phyloP scores from a whole-genome alignment of 1,284 basidiomycete species.

The Stereum hirsutum region DNA sequence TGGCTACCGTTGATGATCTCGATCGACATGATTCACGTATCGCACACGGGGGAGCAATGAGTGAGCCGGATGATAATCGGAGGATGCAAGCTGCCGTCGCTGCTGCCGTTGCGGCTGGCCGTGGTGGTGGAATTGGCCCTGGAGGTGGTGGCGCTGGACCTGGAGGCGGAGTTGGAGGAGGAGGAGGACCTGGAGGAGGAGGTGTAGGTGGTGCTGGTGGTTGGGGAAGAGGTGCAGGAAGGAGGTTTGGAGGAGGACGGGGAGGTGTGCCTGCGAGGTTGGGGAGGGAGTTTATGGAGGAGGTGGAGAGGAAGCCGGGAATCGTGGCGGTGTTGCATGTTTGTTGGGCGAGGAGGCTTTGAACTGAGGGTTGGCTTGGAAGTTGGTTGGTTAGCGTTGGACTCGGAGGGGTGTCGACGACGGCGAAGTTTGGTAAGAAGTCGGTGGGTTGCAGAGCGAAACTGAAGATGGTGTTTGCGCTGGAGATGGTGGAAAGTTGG shows the following conservation, averaged over 20 bases:
- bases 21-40: too few species aligned
- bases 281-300: background rate
- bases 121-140: too few species aligned
- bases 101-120: too few species aligned
- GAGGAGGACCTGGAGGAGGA: too few species aligned
- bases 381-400: background rate
- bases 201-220: too few species aligned
- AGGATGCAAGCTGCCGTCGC: too few species aligned
- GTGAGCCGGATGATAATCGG: too few species aligned
- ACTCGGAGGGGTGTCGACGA: background rate
- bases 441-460: too few species aligned
- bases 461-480: background rate
- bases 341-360: conserved; percentile 1
- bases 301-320: conserved; percentile 1
- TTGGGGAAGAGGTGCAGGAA: background rate
- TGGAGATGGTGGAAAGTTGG: background rate
- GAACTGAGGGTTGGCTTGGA: background rate
- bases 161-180: background rate
- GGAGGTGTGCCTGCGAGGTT: background rate
- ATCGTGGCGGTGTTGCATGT: conserved; percentile 3
- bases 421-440: background rate
- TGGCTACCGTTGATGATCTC: too few species aligned
- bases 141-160: background rate
- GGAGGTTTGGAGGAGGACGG: background rate
- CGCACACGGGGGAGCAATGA: too few species aligned